phyloP scores from a whole-genome alignment of 2,329 filamentous ascomycete genomes.

The Mollisiaceae sp. region DNA sequence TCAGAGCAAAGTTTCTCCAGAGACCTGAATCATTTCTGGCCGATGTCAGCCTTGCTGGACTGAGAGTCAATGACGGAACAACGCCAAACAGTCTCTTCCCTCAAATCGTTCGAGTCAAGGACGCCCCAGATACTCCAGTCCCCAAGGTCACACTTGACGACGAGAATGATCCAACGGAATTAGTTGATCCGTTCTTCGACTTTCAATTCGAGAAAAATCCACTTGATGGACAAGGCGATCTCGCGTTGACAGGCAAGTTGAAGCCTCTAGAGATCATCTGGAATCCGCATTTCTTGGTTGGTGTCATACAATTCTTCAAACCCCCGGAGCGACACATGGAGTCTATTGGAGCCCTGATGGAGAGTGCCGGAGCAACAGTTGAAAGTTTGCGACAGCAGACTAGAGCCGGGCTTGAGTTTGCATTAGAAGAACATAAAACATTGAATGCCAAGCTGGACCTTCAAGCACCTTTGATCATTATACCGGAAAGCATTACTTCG shows the following conservation, averaged over 20 bases:
- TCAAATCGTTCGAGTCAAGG: conserved; percentile 95
- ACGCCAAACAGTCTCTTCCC: conserved; percentile 90
- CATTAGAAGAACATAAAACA: conserved; percentile 96
- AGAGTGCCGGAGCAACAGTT: conserved; percentile 92
- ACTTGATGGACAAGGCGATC: conserved; percentile 88
- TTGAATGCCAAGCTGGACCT: conserved; percentile 95
- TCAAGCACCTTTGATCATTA: conserved; percentile 93
- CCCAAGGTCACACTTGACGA: conserved; percentile 43
- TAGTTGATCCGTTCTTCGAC: conserved; percentile 84
- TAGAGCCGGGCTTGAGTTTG: conserved; percentile 92
- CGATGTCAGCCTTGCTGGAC: conserved; percentile 87
- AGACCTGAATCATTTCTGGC: conserved; percentile 89
- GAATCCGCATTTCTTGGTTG: conserved; percentile 91
- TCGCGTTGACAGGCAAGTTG: conserved; percentile 86
- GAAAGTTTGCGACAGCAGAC: conserved; percentile 96
- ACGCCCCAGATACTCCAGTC: conserved; percentile 65
- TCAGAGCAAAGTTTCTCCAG: conserved; percentile 88
- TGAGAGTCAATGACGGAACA: conserved; percentile 95
- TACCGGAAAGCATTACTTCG: conserved; percentile 89
- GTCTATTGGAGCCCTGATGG: conserved; percentile 94
- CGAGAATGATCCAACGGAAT: conserved; percentile 46
- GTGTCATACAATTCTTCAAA: conserved; percentile 93
- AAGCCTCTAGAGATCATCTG: conserved; percentile 97
- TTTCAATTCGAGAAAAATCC: conserved; percentile 95
- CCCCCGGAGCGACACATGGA: conserved; percentile 98